Evolutionary conservation across 2,329 filamentous ascomycete genomes (phyloP), one percentile per base, ranked within the genome.

Genomic region (Monilinia vaccinii-corymbosi): DNA sequence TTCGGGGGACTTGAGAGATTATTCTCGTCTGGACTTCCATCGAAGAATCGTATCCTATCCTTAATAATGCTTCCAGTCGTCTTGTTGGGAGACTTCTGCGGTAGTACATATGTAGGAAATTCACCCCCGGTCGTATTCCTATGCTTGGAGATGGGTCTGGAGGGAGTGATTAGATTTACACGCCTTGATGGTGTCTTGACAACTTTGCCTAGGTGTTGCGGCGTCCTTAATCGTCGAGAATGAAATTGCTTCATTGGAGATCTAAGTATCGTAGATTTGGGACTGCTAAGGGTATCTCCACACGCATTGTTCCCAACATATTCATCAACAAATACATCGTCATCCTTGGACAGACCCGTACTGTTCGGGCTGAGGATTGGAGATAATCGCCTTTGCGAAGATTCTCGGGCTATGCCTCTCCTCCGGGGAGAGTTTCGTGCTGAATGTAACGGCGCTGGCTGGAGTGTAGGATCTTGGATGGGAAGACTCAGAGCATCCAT

Each of bases 21-120:
- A 16, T 23, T 49, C n/a, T 18, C n/a, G 13, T 61, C 49, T 61
- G 40, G 61, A 65, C 66, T 55, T 21, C 67, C 64, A 61, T 69
- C 68, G 50, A 64, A 69, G 49, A 68, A 62, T 32, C 42, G 61
- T 25, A 70, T 69, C 21, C 62, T 67, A 18, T 68, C 68, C 49
- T 59, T 63, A 23, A 69, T 65, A 14, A 62, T 60, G 28, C n/a
- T 60, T 32, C 23, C 44, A 25, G 49, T 60, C 34, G 61, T 63
- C 50, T 56, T 60, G 16, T 50, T 34, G 4, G 40, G 44, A n/a
- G 31, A 28, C n/a, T 40, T 50, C 21, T 63, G 61, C 44, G 38
- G 28, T 11, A 25, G 11, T 40, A 23, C 34, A 23, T 47, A 60
- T 38, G 46, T 45, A 14, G 57, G 49, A 25, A 25, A 16, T 38